Base-by-base conservation (phyloP, 1,284 basidiomycete genomes). In the Quambalaria eucalypti region DNA sequence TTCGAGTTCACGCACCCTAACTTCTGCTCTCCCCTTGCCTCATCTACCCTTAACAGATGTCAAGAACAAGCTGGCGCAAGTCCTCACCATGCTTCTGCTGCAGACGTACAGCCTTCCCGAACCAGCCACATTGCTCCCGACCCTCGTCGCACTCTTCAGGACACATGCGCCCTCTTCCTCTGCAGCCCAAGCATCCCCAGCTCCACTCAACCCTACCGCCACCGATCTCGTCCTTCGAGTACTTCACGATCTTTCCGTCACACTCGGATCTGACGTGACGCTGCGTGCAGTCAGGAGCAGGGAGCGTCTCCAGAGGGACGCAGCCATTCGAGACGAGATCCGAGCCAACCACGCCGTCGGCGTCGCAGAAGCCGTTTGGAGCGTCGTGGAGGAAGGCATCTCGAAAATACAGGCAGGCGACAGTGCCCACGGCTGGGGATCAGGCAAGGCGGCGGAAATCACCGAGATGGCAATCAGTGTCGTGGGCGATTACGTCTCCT, bases 1-100 rank as follows among this genome's bases (percentile, higher is more conserved):
- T n/a, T n/a, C n/a, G n/a, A n/a, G n/a, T n/a, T n/a, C n/a, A n/a
- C 36, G 10, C 21, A 14, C 21, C 4, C 21, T 4, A 4, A 3
- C 10, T 21, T n/a, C 4, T 39, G 36, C n/a, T 28, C 23, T 3
- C 23, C 59, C 50, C 48, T 44, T n/a, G 8, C 23, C 30, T 19
- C n/a, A 26, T 29, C n/a, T n/a, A n/a, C n/a, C n/a, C n/a, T n/a
- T n/a, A n/a, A 9, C 63, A 90, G 89, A 87, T 77, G 78, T 95
- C 57, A 85, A 91, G 73, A 99, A 99, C 82, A 98, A 98, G 78
- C 88, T 97, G 76, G 90, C 91, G 16, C 92, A 96, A 79, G 93
- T 91, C n/a, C 81, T 97, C 48, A 87, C 93, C 0, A 83, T 96
- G 55, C 85, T 98, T 76, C 93, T 98, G 78, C 82, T 97, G 50